phyloP scores from a whole-genome alignment of 2,329 filamentous ascomycete species.

The Beauveria sp. region DNA sequence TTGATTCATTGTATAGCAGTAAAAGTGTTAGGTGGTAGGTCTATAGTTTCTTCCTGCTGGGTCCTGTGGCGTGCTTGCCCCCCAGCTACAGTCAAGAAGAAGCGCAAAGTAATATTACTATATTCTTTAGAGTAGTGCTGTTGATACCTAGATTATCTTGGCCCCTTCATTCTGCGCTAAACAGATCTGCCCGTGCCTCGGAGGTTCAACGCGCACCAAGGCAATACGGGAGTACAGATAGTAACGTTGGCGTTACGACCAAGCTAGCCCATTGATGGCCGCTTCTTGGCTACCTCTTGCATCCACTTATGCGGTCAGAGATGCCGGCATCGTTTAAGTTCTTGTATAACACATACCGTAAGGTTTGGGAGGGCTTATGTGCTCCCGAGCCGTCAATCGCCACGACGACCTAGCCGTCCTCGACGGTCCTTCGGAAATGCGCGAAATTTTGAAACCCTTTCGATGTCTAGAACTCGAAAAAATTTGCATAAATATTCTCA shows the following conservation, averaged over 20 bases:
- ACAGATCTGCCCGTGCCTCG: too few relatives aligned
- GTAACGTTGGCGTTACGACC: neutral
- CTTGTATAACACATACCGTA: slow-evolving; percentile 24
- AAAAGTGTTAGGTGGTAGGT: too few relatives aligned
- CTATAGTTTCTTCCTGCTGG: too few relatives aligned
- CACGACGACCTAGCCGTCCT: slow-evolving; percentile 23
- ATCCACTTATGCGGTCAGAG: slow-evolving; percentile 23
- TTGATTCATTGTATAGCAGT: too few relatives aligned
- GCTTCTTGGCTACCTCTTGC: slow-evolving; percentile 18
- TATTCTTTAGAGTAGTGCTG: too few relatives aligned
- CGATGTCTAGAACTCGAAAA: slow-evolving; percentile 16
- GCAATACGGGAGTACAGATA: neutral
- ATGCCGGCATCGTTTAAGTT: slow-evolving; percentile 22
- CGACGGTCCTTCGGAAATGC: slow-evolving; percentile 16
- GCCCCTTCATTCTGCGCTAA: too few relatives aligned
- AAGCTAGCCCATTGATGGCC: slow-evolving; percentile 13
- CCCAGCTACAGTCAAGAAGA: too few relatives aligned
- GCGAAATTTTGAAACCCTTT: slow-evolving; percentile 18
- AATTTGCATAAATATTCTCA: slow-evolving; percentile 23
- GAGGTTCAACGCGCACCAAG: neutral
- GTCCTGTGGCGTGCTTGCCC: too few relatives aligned
- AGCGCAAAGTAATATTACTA: too few relatives aligned
- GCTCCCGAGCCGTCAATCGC: slow-evolving; percentile 26
- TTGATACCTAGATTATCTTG: too few relatives aligned
- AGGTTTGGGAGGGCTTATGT: slow-evolving; percentile 21